Evolutionary conservation across 2,329 filamentous ascomycete species (phyloP), one percentile per base, ranked within the genome.

Genomic region (Paraconiothyrium sp.): DNA sequence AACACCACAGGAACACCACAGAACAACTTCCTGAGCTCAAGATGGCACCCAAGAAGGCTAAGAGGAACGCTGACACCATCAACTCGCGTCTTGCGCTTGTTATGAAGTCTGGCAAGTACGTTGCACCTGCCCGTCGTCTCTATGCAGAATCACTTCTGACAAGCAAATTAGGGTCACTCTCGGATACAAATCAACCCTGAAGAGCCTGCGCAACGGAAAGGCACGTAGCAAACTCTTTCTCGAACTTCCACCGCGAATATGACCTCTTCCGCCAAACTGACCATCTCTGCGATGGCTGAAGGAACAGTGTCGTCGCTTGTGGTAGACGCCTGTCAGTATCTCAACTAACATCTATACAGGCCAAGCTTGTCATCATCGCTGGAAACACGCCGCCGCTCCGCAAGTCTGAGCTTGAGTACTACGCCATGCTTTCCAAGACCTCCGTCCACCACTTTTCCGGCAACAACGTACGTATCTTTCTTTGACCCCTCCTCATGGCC

Each of bases 331-430:
- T 30, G 27, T 30, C 6, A 30, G 27, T 30, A 30, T 30, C 27
- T 30, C 27, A 30, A 30, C 27, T 30, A 30, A 30, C 27, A 30
- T 30, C 6, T 6, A 2, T 6, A 30, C 27, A 30, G 27, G 95
- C 95, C 83, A 98, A 98, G 92, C 90, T 97, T 73, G 92, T 98
- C 82, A 93, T 97, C 85, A 96, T 97, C 80, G 81, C 90, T 75
- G 93, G 92, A 85, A 98, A 99, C 89, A 97, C 94, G 74, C 94
- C 94, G 80, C 95, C 95, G 83, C 92, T 99, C 78, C 90, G 94
- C 84, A 99, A 98, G 91, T 92, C 89, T 78, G 94, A 98, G 88
- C 89, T 97, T 68, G 94, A 97, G 87, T 97, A 87, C 85, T 80
- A 73, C 73, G 66, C 63, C 60, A 74, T 72, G 62, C 84, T 97